A percentile compares a stretch with the other conserved stretches of the same genome.
These are phyloP conservation scores for Paramecium octaurelia DNA, from an alignment of 73 alveolate genomes.

Conservation along the genomic window DNA sequence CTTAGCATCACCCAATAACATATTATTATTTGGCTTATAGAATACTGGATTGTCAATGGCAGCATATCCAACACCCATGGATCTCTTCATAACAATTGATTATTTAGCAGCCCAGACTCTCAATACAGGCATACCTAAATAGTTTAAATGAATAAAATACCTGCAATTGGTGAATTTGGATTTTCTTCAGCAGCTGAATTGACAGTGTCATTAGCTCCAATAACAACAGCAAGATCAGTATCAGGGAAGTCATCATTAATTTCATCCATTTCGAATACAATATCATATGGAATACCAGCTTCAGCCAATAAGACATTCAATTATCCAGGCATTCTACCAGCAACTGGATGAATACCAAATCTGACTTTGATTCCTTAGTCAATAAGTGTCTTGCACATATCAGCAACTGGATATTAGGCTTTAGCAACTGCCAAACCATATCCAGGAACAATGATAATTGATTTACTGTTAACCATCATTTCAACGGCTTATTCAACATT, in stretches of 20 bases:
- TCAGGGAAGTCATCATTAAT: constrained; percentile 77
- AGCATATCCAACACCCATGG: constrained; percentile 79
- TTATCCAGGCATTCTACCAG: constrained; percentile 90
- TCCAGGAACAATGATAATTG: constrained; percentile 81
- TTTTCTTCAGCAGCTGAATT: constrained; percentile 80
- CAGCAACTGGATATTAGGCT: constrained; percentile 68
- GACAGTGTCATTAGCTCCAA: constrained; percentile 86
- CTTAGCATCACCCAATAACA: constrained; percentile 75
- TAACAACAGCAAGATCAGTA: constrained; percentile 75
- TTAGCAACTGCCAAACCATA: constrained; percentile 89
- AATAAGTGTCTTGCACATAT: constrained; percentile 34
- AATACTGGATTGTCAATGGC: constrained; percentile 81
- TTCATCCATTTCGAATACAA: constrained; percentile 85
- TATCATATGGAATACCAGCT: constrained; percentile 81
- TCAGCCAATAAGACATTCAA: constrained; percentile 85
- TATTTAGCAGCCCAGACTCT: constrained; percentile 80
- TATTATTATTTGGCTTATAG: constrained; percentile 71
- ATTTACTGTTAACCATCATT: constrained; percentile 40
- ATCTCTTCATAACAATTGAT: constrained; percentile 72
- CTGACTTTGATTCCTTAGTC: constrained; percentile 59
- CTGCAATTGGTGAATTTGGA: constrained; percentile 80
- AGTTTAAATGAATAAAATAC: not conserved
- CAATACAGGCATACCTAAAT: constrained; percentile 80
- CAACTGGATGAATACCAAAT: constrained; percentile 89
- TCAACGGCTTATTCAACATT: constrained; percentile 63